These are phyloP conservation scores for Hypocreales sp. DNA, from an alignment of 2,329 filamentous ascomycete genomes.

Conservation along the genomic window DNA sequence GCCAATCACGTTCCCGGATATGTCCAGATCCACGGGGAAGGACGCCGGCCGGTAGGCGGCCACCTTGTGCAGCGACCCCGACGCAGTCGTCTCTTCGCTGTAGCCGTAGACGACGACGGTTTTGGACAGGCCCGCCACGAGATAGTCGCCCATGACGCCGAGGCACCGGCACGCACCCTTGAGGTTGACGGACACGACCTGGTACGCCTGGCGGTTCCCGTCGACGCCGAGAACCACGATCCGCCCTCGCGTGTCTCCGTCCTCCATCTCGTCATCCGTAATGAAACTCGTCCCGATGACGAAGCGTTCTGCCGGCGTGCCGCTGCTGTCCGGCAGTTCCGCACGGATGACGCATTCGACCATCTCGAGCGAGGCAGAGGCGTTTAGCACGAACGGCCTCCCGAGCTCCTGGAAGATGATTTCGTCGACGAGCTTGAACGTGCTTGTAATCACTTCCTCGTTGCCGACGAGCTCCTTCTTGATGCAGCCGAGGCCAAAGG, in stretches of 20 bases:
- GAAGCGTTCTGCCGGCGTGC: constrained; percentile 56
- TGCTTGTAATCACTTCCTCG: constrained; percentile 61
- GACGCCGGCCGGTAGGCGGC: constrained; percentile 71
- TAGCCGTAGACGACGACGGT: constrained; percentile 53
- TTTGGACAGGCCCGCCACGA: constrained; percentile 82
- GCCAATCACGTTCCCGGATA: constrained; percentile 61
- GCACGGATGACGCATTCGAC: constrained; percentile 74
- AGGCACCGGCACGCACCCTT: constrained; percentile 72
- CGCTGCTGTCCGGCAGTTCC: constrained; percentile 45
- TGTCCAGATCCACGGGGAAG: constrained; percentile 65
- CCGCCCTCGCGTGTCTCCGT: constrained; percentile 45
- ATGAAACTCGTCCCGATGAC: constrained; percentile 80
- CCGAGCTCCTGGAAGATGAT: constrained; percentile 69
- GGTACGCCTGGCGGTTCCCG: constrained; percentile 54
- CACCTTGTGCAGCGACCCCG: constrained; percentile 48
- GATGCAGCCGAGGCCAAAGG: constrained; percentile 79
- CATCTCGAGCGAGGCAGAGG: constrained; percentile 43
- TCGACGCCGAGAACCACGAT: constrained; percentile 78
- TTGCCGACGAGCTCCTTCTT: constrained; percentile 54
- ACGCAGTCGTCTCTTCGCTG: constrained; percentile 36
- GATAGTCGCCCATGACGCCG: constrained; percentile 55
- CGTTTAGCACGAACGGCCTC: constrained; percentile 45
- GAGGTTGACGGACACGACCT: constrained; percentile 52
- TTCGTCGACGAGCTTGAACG: constrained; percentile 84
- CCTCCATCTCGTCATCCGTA: constrained; percentile 37